Evolutionary conservation across 495 filamentous ascomycete genomes (phyloP), one percentile per base, ranked within the genome.

Genomic region (Xylaria bambusicola): DNA sequence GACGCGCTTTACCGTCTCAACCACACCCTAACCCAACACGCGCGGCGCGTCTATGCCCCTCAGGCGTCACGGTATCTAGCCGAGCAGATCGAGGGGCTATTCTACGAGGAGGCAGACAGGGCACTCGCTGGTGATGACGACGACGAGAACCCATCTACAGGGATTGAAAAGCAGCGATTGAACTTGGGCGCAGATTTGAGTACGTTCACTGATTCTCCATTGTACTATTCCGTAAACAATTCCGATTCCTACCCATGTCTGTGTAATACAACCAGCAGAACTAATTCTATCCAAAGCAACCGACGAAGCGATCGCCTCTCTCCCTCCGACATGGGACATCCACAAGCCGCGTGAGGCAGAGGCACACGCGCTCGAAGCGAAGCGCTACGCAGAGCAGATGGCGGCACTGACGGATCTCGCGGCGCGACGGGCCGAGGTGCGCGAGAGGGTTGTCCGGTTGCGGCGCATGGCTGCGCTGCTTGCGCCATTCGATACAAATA

Each of bases 1-100:
- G 75, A 80, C 45, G 75, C 67, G 15, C 62, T 81, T 21, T 67
- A 71, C 55, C 73, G 73, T 80, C 84, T 92, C 9, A 92, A 93
- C 69, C 75, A 82, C 42, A 73, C 76, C 21, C 75, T 91, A 36
- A 83, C 82, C 53, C 86, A 88, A 60, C 91, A 95, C 70, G 81
- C 82, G 59, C 86, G 84, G 29, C 77, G 86, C 33, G 86, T 85
- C 15, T 93, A 93, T 73, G 83, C 86, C 12, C 83, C 87, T 0
- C 89, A 93, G 63, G 85, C 88, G 0, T 84, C 86, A 56, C 83
- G 90, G 35, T 88, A 92, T 74, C 82, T 95, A 40, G 91, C 89
- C 21, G 88, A 92, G 71, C 90, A 95, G 77, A 86, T 95, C 42
- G 85, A 92, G 64, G 75, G 73, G 51, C 72, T 93, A 51, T 94